A percentile compares a stretch with the other conserved stretches of the same genome.
These are phyloP conservation scores for Rosa hybrid DNA, from an alignment of 331 rosid genomes.

Conservation along the genomic window DNA sequence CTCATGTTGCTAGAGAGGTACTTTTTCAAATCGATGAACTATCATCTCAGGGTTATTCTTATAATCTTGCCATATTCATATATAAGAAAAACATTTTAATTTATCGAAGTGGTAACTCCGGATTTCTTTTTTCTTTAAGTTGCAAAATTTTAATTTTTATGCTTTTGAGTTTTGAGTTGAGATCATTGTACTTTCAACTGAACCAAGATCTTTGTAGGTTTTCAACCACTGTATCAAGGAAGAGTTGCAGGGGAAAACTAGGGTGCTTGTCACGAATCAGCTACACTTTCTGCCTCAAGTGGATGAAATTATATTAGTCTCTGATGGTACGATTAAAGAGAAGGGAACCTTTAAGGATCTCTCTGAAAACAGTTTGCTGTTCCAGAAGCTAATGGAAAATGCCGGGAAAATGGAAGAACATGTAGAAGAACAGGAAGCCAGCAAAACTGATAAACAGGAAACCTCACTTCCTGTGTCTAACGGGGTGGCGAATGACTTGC, in stretches of 20 bases:
- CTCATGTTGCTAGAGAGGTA: conserved; percentile 87
- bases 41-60: neutral
- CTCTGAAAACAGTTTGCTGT: conserved; percentile 54
- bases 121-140: too few relatives aligned
- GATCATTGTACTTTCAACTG: neutral
- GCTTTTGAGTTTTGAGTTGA: neutral
- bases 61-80: neutral
- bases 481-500: conserved; percentile 39
- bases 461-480: conserved; percentile 30
- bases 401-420: conserved; percentile 85
- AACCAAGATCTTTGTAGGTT: conserved; percentile 42
- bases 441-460: conserved; percentile 28
- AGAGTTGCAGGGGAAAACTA: conserved; percentile 73
- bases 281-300: conserved; percentile 90
- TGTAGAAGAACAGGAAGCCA: conserved; percentile 36
- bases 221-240: conserved; percentile 84
- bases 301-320: conserved; percentile 65
- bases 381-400: conserved; percentile 92
- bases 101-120: neutral
- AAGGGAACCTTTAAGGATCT: conserved; percentile 89
- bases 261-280: conserved; percentile 92
- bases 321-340: conserved; percentile 67
- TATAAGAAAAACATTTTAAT: neutral
- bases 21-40: neutral
- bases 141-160: neutral